Base-by-base conservation (phyloP, 106 monocot species). In the Platanthera zijinensis region DNA sequence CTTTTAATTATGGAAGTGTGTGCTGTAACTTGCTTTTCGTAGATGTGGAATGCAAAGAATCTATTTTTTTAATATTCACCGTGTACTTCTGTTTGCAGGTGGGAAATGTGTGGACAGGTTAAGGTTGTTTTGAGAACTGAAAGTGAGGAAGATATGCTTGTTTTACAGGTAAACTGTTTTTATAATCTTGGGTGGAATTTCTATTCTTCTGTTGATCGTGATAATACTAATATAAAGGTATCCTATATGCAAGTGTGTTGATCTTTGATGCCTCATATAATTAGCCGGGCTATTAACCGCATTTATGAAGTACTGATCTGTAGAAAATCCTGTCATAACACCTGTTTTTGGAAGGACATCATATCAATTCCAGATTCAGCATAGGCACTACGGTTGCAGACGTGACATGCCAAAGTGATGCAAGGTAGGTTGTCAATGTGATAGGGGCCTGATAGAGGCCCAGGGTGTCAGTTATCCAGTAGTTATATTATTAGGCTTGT, bases 41-140 rank as follows among this genome's bases (percentile, higher is more conserved):
- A 54, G 61, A 70, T 70, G 1, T 48, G 50, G 52, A 51, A 54
- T 52, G 10, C 5, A 17, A 73, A 22, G 22, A 5, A 8, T 7
- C 5, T 15, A 4, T 66, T 10, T 69, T 74, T 69, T 18, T n/a
- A 25, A 66, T 15, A 17, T 82, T 72, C 39, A 39, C 7, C 5
- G 19, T 59, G 21, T 45, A 77, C 52, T 78, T 53, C 53, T 49
- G 10, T 64, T 80, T 76, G 52, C 77, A 96, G 96, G 81, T 99
- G 97, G 97, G 97, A 99, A 70, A 80, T 84, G 85, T 99, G 94
- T 78, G 97, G 94, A 48, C 97, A 99, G 80, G 94, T 99, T 82
- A 99, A 99, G 75, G 97, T 99, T 63, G 94, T 99, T 51, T 53
- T 99, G 81, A 99, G 94, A 85, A 86, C 84, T 52, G 94, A 99